Evolutionary conservation across 2,329 filamentous ascomycete genomes (phyloP).

Genomic region (Talaromyces albobiverticillius): DNA sequence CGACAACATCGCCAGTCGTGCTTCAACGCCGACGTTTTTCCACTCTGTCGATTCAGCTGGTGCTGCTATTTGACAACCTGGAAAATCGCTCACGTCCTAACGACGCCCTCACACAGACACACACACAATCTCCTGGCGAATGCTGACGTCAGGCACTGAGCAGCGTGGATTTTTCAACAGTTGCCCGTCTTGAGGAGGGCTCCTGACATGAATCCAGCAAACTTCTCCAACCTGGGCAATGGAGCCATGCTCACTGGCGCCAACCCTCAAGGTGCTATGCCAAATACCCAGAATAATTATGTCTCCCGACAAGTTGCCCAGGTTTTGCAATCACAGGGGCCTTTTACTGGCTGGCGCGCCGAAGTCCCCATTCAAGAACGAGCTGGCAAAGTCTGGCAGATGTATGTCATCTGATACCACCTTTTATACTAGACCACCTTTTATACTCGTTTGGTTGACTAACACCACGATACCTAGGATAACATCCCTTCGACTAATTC

Average conservation of each 20-base stretch:
- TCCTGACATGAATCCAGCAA: conserved; percentile 43
- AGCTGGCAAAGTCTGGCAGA: conserved; percentile 42
- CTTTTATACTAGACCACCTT: conserved; percentile 12
- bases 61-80: background rate
- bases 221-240: conserved; percentile 36
- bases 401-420: conserved; percentile 30
- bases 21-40: conserved; percentile 16
- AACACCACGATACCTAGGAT: conserved; percentile 28
- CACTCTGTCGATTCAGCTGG: conserved; percentile 7
- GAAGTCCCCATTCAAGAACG: conserved; percentile 39
- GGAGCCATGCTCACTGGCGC: conserved; percentile 29
- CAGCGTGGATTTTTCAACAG: conserved; percentile 32
- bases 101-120: conserved; percentile 6
- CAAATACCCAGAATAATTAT: conserved; percentile 34
- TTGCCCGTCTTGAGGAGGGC: conserved; percentile 35
- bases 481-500: conserved; percentile 45
- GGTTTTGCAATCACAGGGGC: conserved; percentile 39
- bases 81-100: background rate
- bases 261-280: conserved; percentile 32
- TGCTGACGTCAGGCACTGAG: conserved; percentile 30
- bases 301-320: conserved; percentile 40
- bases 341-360: conserved; percentile 45
- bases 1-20: conserved; percentile 17
- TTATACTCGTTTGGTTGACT: conserved; percentile 1
- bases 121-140: conserved; percentile 28